Evolutionary conservation across 2,329 filamentous ascomycete species (phyloP).

Genomic region (Beauveria caledonica): DNA sequence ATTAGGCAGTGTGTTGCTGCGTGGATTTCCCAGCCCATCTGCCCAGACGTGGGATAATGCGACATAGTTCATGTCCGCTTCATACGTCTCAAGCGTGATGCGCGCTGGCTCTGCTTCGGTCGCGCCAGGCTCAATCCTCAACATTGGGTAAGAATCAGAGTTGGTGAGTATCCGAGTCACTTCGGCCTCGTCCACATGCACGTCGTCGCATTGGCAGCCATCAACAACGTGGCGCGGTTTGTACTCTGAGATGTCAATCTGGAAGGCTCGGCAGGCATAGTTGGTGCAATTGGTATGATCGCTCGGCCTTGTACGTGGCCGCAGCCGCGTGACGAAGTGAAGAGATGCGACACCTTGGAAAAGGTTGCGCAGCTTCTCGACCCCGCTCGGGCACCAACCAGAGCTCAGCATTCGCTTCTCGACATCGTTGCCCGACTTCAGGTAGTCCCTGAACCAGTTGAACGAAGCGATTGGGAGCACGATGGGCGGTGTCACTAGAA

Average conservation of each 20-base stretch:
- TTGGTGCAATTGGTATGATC: conserved; percentile 21
- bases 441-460: conserved; percentile 16
- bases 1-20: conserved; percentile 20
- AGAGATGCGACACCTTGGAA: conserved; percentile 19
- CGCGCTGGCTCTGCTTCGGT: not conserved
- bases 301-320: not conserved
- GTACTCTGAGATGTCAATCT: conserved; percentile 23
- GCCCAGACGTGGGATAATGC: conserved; percentile 31
- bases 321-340: conserved; percentile 18
- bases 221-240: conserved; percentile 17
- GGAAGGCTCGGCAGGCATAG: conserved; percentile 21
- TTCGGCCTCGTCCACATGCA: conserved; percentile 15
- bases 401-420: conserved; percentile 20
- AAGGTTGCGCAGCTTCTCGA: conserved; percentile 19
- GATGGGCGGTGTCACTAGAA: conserved; percentile 8
- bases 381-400: conserved; percentile 27
- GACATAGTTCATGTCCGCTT: conserved; percentile 20
- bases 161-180: conserved; percentile 14
- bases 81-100: conserved; percentile 18
- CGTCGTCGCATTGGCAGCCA: conserved; percentile 17
- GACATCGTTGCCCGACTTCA: conserved; percentile 13
- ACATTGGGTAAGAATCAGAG: conserved; percentile 15
- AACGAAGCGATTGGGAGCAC: conserved; percentile 13
- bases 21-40: conserved; percentile 26
- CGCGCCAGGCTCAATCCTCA: conserved; percentile 10